Percentiles rank a stretch among this genome's conserved stretches.
Conservation (phyloP, 2,329 filamentous ascomycete genomes). For the Fusarium mundagurra region DNA sequence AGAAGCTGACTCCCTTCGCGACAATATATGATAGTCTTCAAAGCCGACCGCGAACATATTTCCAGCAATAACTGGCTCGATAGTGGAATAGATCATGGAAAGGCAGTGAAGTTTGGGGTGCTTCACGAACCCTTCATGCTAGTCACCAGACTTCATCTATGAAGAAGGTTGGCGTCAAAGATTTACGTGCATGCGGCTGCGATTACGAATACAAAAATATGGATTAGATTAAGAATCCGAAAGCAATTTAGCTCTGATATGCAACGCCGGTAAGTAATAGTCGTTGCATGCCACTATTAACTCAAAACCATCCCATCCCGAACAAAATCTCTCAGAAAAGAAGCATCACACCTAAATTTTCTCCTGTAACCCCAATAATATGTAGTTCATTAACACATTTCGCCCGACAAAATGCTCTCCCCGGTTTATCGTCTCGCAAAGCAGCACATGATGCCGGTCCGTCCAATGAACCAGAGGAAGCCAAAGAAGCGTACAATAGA, state of each 20-base stretch:
- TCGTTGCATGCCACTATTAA: conserved; percentile 5
- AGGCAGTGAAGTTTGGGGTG: neutral
- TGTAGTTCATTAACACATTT: conserved; percentile 22
- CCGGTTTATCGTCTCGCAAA: conserved; percentile 30
- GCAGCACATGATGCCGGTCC: conserved; percentile 41
- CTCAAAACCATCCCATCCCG: neutral
- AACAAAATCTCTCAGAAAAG: neutral
- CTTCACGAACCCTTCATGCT: neutral
- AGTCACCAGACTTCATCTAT: no score
- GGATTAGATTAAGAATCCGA: conserved; percentile 10
- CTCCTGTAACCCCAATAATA: neutral
- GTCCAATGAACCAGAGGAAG: conserved; percentile 40
- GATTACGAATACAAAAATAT: neutral
- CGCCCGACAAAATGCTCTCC: neutral
- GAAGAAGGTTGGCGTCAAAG: neutral
- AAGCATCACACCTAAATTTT: neutral
- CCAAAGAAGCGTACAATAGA: conserved; percentile 38
- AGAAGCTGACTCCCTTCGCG: neutral
- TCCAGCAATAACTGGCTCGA: no score
- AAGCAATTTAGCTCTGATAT: neutral
- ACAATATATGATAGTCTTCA: neutral
- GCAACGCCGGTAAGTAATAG: conserved; percentile 7
- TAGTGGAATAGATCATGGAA: no score
- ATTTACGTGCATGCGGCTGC: neutral
- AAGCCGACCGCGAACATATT: neutral